Base-by-base conservation (phyloP, 192 early-diverging fungal species). In the Coemansia erecta region DNA sequence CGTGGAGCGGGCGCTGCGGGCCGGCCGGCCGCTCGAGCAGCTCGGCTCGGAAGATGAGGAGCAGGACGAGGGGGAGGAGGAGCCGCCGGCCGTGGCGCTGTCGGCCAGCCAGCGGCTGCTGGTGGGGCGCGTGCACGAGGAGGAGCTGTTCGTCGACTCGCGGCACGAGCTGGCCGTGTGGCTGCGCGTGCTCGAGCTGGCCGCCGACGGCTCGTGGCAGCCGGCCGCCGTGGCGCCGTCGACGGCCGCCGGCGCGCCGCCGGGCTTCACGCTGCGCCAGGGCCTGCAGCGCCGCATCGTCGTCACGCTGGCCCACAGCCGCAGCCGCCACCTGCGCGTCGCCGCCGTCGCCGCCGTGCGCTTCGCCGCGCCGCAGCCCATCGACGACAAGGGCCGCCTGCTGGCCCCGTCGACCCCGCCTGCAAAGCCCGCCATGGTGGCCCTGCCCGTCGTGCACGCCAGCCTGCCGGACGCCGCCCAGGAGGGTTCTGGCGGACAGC, bases 231-330 rank as follows among this genome's bases (percentile, higher is more conserved):
- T 26, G 26, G 4, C 53, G 41, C 54, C 75, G 0, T 72, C 69
- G 33, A 21, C 1, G n/a, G 17, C 15, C 22, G 23, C 55, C 73
- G 39, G 84, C 79, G 65, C 61, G 65, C 14, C 82, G 81, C 17
- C 47, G 18, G 83, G 83, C 1, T 89, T 90, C 61, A 46, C 80
- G 18, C 68, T 92, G 53, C 81, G 85, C 53, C 90, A 92, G 73
- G 90, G 90, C 9, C 49, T 92, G 18, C 89, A 90, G 68, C 77
- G 88, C 7, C 86, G 89, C 11, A 75, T 92, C 40, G 57, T 81
- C 31, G 47, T 91, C 42, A 74, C 76, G 0, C 39, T 92, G n/a
- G 82, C 78, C 0, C 90, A 92, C 60, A 84, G 82, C 21, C 82
- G 86, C 58, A 88, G 88, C 53, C 61, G 64, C 3, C 86, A 89